phyloP scores from a whole-genome alignment of 139 green algal genomes.

The Chlamydomonas sphaeroides region DNA sequence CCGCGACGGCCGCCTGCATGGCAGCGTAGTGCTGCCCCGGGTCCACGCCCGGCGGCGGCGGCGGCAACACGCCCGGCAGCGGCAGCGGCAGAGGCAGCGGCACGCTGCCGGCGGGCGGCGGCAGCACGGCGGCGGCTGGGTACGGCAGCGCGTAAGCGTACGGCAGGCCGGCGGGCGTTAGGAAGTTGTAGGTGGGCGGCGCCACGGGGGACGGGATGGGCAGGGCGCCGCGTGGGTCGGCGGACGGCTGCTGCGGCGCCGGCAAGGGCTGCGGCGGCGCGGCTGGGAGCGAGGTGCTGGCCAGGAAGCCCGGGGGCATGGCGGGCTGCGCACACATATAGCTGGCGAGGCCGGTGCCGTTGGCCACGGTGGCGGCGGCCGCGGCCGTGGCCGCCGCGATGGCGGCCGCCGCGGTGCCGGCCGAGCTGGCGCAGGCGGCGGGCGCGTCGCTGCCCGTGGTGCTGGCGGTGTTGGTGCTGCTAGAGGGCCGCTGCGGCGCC shows the following conservation, averaged over 20 bases:
- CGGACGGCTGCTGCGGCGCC: no score
- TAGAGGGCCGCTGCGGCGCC: no score
- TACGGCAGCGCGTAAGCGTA: background rate
- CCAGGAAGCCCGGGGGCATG: background rate
- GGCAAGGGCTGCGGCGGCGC: no score
- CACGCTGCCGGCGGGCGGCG: background rate
- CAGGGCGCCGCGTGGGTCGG: background rate
- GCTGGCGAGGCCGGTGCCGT: background rate
- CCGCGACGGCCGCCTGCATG: background rate
- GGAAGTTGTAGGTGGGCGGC: background rate
- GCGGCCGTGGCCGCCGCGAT: background rate
- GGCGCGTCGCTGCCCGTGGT: no score
- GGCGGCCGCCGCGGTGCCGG: background rate
- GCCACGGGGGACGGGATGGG: background rate
- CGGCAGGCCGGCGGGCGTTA: background rate
- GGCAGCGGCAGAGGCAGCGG: background rate
- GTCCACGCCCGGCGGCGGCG: background rate
- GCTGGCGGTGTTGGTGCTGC: no score
- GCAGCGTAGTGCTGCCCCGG: background rate
- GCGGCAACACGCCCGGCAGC: background rate
- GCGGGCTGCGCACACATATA: background rate
- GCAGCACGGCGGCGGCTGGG: no score
- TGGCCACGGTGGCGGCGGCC: background rate
- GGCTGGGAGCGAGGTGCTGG: background rate
- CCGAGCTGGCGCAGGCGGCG: no score